Percentiles rank a stretch among this genome's conserved stretches.
Conservation (phyloP, 306 rosid genomes). For the Morella rubra region DNA sequence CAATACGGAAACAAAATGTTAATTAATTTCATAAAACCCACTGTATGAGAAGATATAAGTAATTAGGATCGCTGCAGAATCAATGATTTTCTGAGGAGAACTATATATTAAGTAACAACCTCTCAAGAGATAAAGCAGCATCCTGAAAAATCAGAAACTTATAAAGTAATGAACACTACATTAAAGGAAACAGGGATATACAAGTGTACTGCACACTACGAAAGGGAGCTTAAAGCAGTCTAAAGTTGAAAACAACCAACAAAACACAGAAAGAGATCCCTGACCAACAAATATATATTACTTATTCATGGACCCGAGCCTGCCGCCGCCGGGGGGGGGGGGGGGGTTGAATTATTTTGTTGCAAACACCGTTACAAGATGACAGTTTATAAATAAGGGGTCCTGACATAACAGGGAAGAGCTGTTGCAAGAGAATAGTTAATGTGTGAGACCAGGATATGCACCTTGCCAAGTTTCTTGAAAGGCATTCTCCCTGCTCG, state of each 20-base stretch:
- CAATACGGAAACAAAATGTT: too few relatives aligned
- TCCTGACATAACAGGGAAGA: neutral
- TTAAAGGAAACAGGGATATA: neutral
- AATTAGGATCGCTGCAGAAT: too few relatives aligned
- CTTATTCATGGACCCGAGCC: too few relatives aligned
- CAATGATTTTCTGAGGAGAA: too few relatives aligned
- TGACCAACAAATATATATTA: too few relatives aligned
- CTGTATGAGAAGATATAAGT: too few relatives aligned
- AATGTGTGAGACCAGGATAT: neutral
- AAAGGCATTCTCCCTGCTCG: neutral
- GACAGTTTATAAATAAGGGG: too few relatives aligned
- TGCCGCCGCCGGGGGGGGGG: neutral
- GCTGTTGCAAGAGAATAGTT: neutral
- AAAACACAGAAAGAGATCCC: neutral
- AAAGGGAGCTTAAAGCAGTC: neutral
- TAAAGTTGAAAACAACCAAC: neutral
- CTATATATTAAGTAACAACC: too few relatives aligned
- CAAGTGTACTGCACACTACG: neutral
- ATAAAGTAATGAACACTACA: neutral
- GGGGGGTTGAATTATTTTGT: neutral
- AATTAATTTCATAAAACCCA: too few relatives aligned
- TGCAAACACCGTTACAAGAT: neutral
- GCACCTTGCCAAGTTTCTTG: constrained; percentile 26
- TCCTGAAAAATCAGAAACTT: neutral
- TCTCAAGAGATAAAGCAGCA: neutral